phyloP scores from a whole-genome alignment of 169 alveolate species.

The Babesia divergens region DNA sequence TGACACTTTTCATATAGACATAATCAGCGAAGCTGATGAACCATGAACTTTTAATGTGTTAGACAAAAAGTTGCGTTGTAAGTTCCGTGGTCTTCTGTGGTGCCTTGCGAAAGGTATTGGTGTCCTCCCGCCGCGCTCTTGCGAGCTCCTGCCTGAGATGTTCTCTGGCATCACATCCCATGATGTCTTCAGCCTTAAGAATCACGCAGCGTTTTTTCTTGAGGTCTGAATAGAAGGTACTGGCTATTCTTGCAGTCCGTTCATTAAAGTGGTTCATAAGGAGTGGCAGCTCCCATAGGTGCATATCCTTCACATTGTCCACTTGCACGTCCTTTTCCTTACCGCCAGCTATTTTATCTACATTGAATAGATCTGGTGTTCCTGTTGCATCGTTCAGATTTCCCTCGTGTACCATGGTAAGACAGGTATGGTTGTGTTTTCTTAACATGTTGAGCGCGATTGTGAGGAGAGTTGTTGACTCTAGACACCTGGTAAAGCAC shows the following conservation, averaged over 20 bases:
- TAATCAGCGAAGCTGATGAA: neutral
- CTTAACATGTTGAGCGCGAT: conserved; percentile 37
- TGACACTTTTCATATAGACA: neutral
- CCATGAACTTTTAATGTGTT: neutral
- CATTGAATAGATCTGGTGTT: neutral
- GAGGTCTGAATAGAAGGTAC: conserved; percentile 44
- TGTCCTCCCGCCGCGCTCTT: conserved; percentile 18
- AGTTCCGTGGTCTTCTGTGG: conserved; percentile 11
- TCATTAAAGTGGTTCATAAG: conserved; percentile 52
- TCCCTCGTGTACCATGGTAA: conserved; percentile 13
- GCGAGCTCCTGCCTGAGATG: conserved; percentile 17
- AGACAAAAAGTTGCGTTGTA: neutral
- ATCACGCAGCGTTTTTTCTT: neutral
- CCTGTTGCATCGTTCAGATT: neutral
- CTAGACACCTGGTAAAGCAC: conserved; percentile 13
- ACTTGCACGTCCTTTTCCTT: neutral
- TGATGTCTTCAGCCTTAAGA: conserved; percentile 38
- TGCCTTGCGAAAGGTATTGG: conserved; percentile 10
- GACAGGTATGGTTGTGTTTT: conserved; percentile 24
- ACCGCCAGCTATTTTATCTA: neutral
- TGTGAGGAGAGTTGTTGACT: conserved; percentile 18
- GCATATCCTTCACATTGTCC: neutral
- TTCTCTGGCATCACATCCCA: conserved; percentile 7
- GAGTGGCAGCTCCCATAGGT: conserved; percentile 45
- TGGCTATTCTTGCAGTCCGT: conserved; percentile 40